These are phyloP conservation scores for Boletus smithii DNA, from an alignment of 1,284 basidiomycete species.

Conservation along the genomic window DNA sequence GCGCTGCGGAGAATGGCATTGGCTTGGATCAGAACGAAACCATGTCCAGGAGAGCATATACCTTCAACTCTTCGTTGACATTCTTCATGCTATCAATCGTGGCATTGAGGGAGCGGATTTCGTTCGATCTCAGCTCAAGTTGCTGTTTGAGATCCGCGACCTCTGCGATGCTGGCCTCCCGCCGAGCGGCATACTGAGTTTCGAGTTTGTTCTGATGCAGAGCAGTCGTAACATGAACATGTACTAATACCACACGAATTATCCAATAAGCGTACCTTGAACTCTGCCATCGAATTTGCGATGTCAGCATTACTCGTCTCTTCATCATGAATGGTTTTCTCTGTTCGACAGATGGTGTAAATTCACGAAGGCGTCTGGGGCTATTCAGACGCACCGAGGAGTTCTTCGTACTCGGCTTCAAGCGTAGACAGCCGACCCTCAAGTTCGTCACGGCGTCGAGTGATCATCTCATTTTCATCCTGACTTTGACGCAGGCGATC, in stretches of 20 bases:
- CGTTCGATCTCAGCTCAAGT: slow-evolving; percentile 82
- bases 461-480: slow-evolving; percentile 88
- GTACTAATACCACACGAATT: neutral
- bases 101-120: slow-evolving; percentile 81
- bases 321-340: slow-evolving; percentile 83
- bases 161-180: slow-evolving; percentile 86
- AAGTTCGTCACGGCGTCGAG: slow-evolving; percentile 82
- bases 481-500: slow-evolving; percentile 87
- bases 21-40: slow-evolving; percentile 7
- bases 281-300: slow-evolving; percentile 80
- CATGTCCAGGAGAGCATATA: slow-evolving; percentile 29
- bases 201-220: slow-evolving; percentile 81
- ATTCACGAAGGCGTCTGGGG: slow-evolving; percentile 7
- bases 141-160: slow-evolving; percentile 90
- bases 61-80: slow-evolving; percentile 98
- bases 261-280: slow-evolving; percentile 64
- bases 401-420: slow-evolving; percentile 94
- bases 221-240: slow-evolving; percentile 12
- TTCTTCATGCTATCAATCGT: slow-evolving; percentile 93
- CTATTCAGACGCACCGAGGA: slow-evolving; percentile 64
- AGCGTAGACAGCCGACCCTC: slow-evolving; percentile 79
- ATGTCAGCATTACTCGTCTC: slow-evolving; percentile 78
- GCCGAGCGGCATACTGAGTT: slow-evolving; percentile 88
- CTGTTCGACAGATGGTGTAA: slow-evolving; percentile 39
- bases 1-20: slow-evolving; percentile 53